Conservation (phyloP, 192 early-diverging fungal species). For the Paraglomus occultum region DNA sequence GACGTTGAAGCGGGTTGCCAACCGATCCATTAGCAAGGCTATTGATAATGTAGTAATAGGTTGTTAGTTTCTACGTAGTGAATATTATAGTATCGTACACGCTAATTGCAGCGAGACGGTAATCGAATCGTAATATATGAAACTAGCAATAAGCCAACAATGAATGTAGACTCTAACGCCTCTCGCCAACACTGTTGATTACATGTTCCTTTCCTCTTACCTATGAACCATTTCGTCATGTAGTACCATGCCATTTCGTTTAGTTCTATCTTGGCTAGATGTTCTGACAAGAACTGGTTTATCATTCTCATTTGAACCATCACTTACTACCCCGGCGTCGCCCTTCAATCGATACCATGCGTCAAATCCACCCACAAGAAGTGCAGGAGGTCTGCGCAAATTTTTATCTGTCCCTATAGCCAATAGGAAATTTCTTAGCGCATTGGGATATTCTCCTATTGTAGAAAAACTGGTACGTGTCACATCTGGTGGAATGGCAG, state of each 20-base stretch:
- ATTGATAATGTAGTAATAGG: too few species aligned
- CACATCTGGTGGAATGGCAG: slow-evolving; percentile 38
- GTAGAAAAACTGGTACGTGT: slow-evolving; percentile 1
- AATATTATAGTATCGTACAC: too few species aligned
- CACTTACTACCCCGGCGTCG: slow-evolving; percentile 41
- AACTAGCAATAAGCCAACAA: not conserved
- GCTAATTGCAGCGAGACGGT: not conserved
- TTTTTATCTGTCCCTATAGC: slow-evolving; percentile 61
- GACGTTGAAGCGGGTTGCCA: too few species aligned
- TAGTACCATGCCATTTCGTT: slow-evolving; percentile 32
- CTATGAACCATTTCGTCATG: not conserved
- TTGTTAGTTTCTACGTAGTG: too few species aligned
- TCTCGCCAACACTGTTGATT: too few species aligned
- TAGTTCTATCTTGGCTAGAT: slow-evolving; percentile 25
- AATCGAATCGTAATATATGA: not conserved
- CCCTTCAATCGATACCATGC: slow-evolving; percentile 65
- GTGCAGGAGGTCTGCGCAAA: slow-evolving; percentile 55
- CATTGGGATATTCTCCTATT: slow-evolving; percentile 8
- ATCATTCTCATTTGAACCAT: slow-evolving; percentile 44
- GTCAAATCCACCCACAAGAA: slow-evolving; percentile 79
- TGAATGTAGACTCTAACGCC: too few species aligned
- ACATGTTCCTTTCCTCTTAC: not conserved
- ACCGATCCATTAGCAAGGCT: too few species aligned
- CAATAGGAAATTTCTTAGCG: slow-evolving; percentile 46
- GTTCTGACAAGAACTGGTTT: slow-evolving; percentile 32